Percentiles rank a stretch among this genome's conserved stretches.
These are phyloP conservation scores for Tarenaya hassleriana DNA, from an alignment of 345 rosid species.

Conservation along the genomic window DNA sequence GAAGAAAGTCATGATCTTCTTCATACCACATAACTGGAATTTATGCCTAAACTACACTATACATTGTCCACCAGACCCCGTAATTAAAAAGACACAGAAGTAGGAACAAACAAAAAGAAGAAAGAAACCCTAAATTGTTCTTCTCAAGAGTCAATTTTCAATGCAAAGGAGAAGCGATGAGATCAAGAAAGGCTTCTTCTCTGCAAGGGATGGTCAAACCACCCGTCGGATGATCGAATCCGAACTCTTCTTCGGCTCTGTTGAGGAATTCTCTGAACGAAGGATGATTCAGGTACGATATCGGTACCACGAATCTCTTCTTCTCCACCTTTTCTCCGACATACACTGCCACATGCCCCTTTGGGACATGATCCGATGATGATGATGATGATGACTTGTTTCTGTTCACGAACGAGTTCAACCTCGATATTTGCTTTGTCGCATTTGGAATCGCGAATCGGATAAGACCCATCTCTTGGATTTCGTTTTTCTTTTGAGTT, in stretches of 20 bases:
- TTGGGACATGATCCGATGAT: conserved; percentile 35
- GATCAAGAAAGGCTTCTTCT: conserved; percentile 31
- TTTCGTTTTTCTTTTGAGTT: conserved; percentile 2
- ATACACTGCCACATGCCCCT: conserved; percentile 40
- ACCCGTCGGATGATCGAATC: conserved; percentile 45
- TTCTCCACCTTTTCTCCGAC: conserved; percentile 37
- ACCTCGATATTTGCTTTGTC: conserved; percentile 25
- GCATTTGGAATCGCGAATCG: conserved; percentile 28
- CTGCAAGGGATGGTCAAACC: conserved; percentile 42
- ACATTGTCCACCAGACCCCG: too few species aligned
- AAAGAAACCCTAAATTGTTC: too few species aligned
- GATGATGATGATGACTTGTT: conserved; percentile 22
- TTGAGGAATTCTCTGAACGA: conserved; percentile 37
- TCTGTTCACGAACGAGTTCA: conserved; percentile 23
- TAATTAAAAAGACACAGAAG: too few species aligned
- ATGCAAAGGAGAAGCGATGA: conserved; percentile 28
- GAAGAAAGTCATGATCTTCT: too few species aligned
- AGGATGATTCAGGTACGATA: conserved; percentile 40
- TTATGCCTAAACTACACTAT: too few species aligned
- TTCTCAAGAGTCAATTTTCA: background rate
- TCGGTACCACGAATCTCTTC: conserved; percentile 38
- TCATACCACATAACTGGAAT: too few species aligned
- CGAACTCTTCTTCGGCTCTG: conserved; percentile 45
- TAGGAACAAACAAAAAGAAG: too few species aligned
- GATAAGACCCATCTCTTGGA: conserved; percentile 21